These are phyloP conservation scores for Linaria vulgaris DNA, from an alignment of 257 asterid species.

Conservation along the genomic window DNA sequence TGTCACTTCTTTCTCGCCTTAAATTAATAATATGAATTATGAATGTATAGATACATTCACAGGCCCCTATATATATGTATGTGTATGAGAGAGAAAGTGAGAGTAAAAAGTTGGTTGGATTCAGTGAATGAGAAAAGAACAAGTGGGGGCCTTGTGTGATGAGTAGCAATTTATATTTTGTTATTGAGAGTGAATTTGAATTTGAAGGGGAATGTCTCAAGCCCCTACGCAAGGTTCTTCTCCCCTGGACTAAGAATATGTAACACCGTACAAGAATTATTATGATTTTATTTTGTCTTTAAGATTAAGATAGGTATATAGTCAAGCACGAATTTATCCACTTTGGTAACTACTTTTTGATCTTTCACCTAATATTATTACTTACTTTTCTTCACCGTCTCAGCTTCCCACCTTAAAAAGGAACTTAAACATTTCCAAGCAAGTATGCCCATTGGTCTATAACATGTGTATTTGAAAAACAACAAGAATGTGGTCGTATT, in stretches of 20 bases:
- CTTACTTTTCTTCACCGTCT: no score
- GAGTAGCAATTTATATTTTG: not conserved
- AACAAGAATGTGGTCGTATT: no score
- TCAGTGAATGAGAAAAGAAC: not conserved
- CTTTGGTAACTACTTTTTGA: no score
- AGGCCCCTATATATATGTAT: not conserved
- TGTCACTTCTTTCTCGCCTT: not conserved
- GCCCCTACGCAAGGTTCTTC: not conserved
- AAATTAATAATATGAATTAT: not conserved
- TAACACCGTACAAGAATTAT: no score
- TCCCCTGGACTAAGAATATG: not conserved
- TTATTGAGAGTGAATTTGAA: not conserved
- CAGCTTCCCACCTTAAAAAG: no score
- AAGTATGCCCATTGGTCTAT: no score
- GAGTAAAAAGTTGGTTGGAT: not conserved
- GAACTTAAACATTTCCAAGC: no score
- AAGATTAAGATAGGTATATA: no score
- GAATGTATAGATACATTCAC: not conserved
- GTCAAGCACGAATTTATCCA: no score
- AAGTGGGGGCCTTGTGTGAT: not conserved
- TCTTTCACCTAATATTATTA: no score
- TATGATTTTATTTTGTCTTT: no score
- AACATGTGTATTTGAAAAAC: no score
- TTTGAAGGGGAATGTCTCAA: slow-evolving; percentile 1
- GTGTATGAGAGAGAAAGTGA: not conserved